phyloP scores from a whole-genome alignment of 345 rosid genomes.

The Moricandia moricandioides region DNA sequence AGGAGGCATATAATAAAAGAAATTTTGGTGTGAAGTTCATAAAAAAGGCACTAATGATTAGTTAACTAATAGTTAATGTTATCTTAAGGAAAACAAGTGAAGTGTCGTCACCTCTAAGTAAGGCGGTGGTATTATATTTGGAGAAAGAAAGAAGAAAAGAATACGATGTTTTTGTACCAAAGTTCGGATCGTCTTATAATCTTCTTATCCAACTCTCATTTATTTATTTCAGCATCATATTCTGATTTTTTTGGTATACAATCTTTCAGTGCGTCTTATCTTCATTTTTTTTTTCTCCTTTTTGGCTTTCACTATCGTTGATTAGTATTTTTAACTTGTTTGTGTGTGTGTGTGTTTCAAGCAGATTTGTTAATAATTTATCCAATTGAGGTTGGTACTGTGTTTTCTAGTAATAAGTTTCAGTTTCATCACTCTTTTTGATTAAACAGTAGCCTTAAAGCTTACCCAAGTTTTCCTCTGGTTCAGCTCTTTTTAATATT shows the following conservation, averaged over 20 bases:
- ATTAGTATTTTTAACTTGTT: constrained; percentile 1
- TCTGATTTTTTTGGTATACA: background rate
- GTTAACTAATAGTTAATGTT: background rate
- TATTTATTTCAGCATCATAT: background rate
- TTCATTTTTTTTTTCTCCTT: background rate
- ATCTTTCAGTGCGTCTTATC: constrained; percentile 36
- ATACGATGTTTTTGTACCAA: background rate
- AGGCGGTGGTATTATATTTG: background rate
- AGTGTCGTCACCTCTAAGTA: background rate
- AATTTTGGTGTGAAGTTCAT: background rate
- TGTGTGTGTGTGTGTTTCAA: background rate
- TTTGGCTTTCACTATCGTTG: constrained; percentile 22
- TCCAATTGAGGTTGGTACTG: background rate
- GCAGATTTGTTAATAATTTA: background rate
- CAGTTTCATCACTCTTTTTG: background rate
- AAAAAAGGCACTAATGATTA: background rate
- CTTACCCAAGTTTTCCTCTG: background rate
- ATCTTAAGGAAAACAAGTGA: background rate
- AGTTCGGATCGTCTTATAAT: background rate
- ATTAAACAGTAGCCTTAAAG: background rate
- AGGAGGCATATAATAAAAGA: too few relatives aligned
- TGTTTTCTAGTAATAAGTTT: background rate
- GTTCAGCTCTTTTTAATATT: background rate
- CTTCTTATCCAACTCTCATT: background rate
- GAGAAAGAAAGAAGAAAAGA: background rate